Base-by-base conservation (phyloP, 129 eudicot species). In the Flaveria linearis region DNA sequence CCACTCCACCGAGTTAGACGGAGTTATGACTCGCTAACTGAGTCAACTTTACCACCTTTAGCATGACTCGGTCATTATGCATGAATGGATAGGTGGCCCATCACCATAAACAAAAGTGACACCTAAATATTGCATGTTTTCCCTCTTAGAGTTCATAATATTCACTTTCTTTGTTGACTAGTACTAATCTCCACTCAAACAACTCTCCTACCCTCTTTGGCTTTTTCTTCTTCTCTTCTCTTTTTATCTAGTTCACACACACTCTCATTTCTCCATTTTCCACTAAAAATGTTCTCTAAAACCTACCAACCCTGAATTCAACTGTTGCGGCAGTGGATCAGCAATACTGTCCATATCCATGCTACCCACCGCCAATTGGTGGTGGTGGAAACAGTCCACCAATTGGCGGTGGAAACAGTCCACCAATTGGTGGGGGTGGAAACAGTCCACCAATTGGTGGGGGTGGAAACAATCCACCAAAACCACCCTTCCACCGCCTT, bases 291-390 rank as follows among this genome's bases (percentile, higher is more conserved):
- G 91, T 81, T 86, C 55, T 75, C 76, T 43, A 77, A 69, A 30
- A 71, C 67, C 75, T 68, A 66, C 51, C 28, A 78, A n/a, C 80
- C 57, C 22, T 81, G 49, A 11, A 65, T 52, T 23, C 57, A 64
- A 73, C 71, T 13, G 51, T 82, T 66, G 9, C 33, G 13, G 65
- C 73, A 67, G 76, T 84, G 57, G 62, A 85, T 9, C 93, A 80
- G 42, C 79, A 84, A 68, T 36, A 36, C 41, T 91, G 97, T 55
- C 87, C 88, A 6, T 91, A 91, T 57, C 97, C 97, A n/a, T 91
- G 97, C 63, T 86, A 85, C 66, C 97, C 97, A 50, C 89, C 97
- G 10, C 90, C 97, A 1, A 85, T 69, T 33, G 83, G 84, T 6
- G 84, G 82, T 26, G 23, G 73, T 25, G 45, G n/a, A 4, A 56